A percentile compares a stretch with the other conserved stretches of the same genome.
Conservation (phyloP, 2,329 filamentous ascomycete species). For the Neopestalotiopsis clavispora region DNA sequence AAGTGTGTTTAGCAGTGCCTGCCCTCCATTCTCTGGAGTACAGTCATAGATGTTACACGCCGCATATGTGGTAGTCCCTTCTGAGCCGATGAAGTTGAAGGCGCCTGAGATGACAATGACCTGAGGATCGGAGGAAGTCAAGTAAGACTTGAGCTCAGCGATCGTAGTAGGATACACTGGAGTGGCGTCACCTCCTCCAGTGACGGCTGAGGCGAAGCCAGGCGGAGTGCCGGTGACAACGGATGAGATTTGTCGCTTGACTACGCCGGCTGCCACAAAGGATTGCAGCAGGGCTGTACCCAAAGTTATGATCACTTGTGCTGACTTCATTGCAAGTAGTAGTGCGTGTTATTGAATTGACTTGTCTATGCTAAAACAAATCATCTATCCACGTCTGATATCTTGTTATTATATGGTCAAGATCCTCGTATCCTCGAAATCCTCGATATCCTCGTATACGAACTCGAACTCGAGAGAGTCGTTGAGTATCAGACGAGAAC, state of each 20-base stretch:
- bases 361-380: too few species aligned
- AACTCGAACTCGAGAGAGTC: too few species aligned
- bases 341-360: too few species aligned
- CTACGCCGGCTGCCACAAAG: not conserved
- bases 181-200: constrained; percentile 54
- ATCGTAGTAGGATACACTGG: constrained; percentile 48
- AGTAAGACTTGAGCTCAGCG: constrained; percentile 54
- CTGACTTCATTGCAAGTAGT: too few species aligned
- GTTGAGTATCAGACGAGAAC: too few species aligned
- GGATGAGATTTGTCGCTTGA: not conserved
- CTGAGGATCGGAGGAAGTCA: constrained; percentile 48
- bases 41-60: constrained; percentile 41
- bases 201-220: constrained; percentile 42
- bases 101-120: constrained; percentile 54
- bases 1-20: constrained; percentile 17
- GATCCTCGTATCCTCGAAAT: too few species aligned
- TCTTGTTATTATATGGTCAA: too few species aligned
- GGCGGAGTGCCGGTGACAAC: not conserved
- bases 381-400: too few species aligned
- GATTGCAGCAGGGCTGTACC: too few species aligned
- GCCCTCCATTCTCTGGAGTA: constrained; percentile 6
- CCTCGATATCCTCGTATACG: too few species aligned
- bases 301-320: too few species aligned
- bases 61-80: constrained; percentile 47
- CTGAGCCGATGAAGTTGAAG: constrained; percentile 48